Evolutionary conservation across 208 protist genomes (phyloP), one percentile per base, ranked within the genome.

Genomic region (Trypanosoma boissoni): DNA sequence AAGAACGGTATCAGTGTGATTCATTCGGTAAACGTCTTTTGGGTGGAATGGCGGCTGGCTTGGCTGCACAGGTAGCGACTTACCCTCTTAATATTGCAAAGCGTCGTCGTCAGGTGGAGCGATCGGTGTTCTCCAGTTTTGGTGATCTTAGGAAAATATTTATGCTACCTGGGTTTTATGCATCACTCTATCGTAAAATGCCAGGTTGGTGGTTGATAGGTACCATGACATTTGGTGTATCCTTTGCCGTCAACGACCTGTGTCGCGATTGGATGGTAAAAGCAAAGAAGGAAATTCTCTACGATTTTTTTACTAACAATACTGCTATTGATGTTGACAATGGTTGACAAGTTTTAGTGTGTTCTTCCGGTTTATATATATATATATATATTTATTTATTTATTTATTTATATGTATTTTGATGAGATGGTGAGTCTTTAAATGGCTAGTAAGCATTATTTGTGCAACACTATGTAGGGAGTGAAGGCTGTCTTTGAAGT

Each of bases 81-180:
- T 96, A 97, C 64, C 92, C 92, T 24, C 39, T 98, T 41, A 94
- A 78, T 56, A 74, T 96, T 10, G 79, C 89, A 36, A 89, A 88
- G 32, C 83, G 91, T 16, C 72, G 87, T 24, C 79, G 90, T 29
- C 90, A 97, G 65, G 73, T 83, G 6, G 78, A 90, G 61, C 64
- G 75, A 14, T 57, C 79, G 14, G 64, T 78, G 14, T 88, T 74
- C 68, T 70, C 63, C 21, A 45, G 67, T 8, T 29, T 84, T 41
- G 66, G 57, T 21, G 67, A 69, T 12, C 32, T 83, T 21, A 69
- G 85, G 48, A 66, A 56, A 3, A 68, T 86, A 39, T 77, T 82
- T 49, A 54, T 71, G 43, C 78, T 52, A 12, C 72, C 76, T 6
- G 65, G 61, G 10, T 48, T 79, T 37, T 83, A 78, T 49, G 71